Evolutionary conservation across 2,329 filamentous ascomycete species (phyloP).

Genomic region (Ophiostoma sp.): DNA sequence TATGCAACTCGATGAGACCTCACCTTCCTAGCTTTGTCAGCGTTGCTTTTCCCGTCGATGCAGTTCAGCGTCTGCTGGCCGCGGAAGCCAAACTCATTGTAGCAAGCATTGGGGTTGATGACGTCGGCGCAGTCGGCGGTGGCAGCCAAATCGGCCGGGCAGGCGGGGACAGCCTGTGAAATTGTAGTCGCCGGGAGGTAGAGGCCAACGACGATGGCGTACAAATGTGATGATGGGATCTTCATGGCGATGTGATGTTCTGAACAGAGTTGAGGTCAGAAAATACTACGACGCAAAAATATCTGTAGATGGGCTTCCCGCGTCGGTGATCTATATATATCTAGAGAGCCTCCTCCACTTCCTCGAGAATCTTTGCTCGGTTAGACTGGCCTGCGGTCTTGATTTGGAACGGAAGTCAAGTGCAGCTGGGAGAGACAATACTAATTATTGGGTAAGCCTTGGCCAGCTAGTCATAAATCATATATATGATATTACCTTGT

Average conservation of each 20-base stretch:
- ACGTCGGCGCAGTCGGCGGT: constrained; percentile 43
- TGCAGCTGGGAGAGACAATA: neutral
- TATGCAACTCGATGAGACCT: neutral
- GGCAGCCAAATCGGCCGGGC: constrained; percentile 38
- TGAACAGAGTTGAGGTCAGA: neutral
- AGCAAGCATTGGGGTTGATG: constrained; percentile 44
- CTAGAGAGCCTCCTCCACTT: neutral
- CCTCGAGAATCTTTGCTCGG: neutral
- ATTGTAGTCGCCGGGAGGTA: constrained; percentile 24
- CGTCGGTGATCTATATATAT: neutral
- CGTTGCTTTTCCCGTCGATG: constrained; percentile 39
- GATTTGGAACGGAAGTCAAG: neutral
- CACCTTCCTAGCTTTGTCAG: constrained; percentile 39
- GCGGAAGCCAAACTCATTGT: constrained; percentile 42
- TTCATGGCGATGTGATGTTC: neutral
- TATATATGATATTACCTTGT: neutral
- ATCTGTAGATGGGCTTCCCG: neutral
- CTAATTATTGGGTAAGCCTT: neutral
- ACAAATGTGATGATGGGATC: constrained; percentile 9
- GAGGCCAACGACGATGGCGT: constrained; percentile 32
- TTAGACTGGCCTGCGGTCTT: neutral
- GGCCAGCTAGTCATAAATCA: neutral
- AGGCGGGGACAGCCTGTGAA: constrained; percentile 36
- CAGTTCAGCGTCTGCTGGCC: constrained; percentile 40
- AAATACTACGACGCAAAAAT: neutral